These are phyloP conservation scores for Talaromyces sp. DNA, from an alignment of 2,329 filamentous ascomycete species.

Conservation along the genomic window DNA sequence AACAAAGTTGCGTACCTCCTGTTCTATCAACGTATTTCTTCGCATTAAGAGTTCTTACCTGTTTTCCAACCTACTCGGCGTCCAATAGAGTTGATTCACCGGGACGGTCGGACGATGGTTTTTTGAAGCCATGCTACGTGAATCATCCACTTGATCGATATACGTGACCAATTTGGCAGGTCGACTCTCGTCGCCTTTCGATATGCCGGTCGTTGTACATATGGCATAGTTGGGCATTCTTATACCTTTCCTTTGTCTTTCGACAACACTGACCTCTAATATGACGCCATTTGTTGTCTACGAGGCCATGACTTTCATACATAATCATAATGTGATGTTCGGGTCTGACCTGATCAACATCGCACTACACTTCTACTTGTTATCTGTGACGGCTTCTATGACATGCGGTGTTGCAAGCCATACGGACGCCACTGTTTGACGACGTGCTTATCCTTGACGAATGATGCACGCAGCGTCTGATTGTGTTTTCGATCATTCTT, in stretches of 20 bases:
- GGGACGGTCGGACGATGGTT: neutral
- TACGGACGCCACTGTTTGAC: neutral
- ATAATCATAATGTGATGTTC: slow-evolving; percentile 14
- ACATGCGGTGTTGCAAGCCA: neutral
- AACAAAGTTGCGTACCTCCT: slow-evolving; percentile 97
- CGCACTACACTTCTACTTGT: neutral
- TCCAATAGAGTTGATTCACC: neutral
- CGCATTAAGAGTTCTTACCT: slow-evolving; percentile 1
- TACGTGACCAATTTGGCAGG: slow-evolving; percentile 5
- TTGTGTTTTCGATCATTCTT: neutral
- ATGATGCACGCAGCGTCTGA: neutral
- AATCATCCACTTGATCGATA: neutral
- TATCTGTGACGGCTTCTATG: neutral
- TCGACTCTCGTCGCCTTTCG: neutral
- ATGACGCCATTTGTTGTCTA: slow-evolving; percentile 14
- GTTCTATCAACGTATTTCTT: slow-evolving; percentile 76
- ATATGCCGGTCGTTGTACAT: slow-evolving; percentile 18
- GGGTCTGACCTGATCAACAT: slow-evolving; percentile 2
- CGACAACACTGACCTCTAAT: slow-evolving; percentile 5
- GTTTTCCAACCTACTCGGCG: neutral
- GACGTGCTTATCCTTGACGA: slow-evolving; percentile 10
- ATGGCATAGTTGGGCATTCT: slow-evolving; percentile 11
- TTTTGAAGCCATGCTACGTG: neutral
- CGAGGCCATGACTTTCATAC: slow-evolving; percentile 19
- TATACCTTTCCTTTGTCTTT: slow-evolving; percentile 15